These are phyloP conservation scores for Claviceps africana DNA, from an alignment of 2,329 filamentous ascomycete species.

Conservation along the genomic window DNA sequence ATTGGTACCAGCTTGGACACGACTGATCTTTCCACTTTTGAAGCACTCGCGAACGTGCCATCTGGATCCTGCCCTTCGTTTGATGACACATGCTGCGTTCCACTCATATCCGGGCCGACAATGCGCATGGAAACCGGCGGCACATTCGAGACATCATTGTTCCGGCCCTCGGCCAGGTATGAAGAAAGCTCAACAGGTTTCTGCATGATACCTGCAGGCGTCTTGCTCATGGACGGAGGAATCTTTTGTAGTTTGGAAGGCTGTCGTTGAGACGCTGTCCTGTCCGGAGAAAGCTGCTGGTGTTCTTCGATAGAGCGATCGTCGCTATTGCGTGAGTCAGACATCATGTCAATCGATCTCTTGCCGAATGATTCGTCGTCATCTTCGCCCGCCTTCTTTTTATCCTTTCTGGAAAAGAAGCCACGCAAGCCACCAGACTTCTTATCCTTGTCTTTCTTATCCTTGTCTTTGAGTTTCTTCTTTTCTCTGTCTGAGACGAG, in stretches of 20 bases:
- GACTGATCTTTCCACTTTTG: constrained; percentile 23
- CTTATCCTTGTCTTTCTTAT: constrained; percentile 60
- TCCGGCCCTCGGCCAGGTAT: constrained; percentile 28
- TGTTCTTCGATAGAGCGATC: constrained; percentile 27
- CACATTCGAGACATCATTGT: constrained; percentile 41
- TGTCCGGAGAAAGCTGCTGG: constrained; percentile 27
- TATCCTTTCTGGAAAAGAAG: constrained; percentile 50
- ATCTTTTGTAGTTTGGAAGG: constrained; percentile 60
- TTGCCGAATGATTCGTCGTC: constrained; percentile 50
- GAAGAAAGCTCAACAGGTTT: constrained; percentile 27
- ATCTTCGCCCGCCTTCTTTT: constrained; percentile 41
- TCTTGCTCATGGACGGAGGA: constrained; percentile 26
- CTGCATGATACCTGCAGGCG: constrained; percentile 14
- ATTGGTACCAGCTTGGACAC: constrained; percentile 10
- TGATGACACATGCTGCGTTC: constrained; percentile 23
- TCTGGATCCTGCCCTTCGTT: constrained; percentile 14
- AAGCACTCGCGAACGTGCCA: constrained; percentile 19
- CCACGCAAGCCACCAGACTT: constrained; percentile 43
- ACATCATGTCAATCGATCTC: constrained; percentile 42
- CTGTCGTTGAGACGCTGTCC: constrained; percentile 34
- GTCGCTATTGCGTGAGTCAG: constrained; percentile 30
- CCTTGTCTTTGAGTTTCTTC: constrained; percentile 59
- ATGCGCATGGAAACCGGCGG: constrained; percentile 44
- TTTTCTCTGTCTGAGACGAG: constrained; percentile 55
- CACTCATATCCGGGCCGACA: constrained; percentile 38